Base-by-base conservation (phyloP, 2,329 filamentous ascomycete species). In the Stachybotrys elegans region DNA sequence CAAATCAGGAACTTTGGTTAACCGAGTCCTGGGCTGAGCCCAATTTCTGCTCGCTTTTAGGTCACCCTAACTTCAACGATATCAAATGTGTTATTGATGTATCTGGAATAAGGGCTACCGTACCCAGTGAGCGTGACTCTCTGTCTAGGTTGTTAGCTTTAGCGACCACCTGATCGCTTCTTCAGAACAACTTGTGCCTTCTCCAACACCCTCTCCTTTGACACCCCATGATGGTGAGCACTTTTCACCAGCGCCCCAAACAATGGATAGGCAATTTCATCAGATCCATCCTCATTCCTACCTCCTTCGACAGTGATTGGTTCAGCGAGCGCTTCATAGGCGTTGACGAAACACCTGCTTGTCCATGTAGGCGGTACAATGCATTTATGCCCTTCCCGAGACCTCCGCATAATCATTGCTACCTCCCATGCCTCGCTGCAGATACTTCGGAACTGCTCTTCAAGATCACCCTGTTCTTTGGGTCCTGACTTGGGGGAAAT, bases 121-220 rank as follows among this genome's bases (percentile, higher is more conserved):
- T n/a, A n/a, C n/a, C n/a, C n/a, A n/a, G n/a, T n/a, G n/a, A n/a
- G n/a, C n/a, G n/a, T n/a, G n/a, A n/a, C n/a, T n/a, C n/a, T n/a
- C n/a, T n/a, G n/a, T n/a, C n/a, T n/a, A n/a, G n/a, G n/a, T n/a
- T n/a, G n/a, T n/a, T n/a, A n/a, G n/a, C n/a, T n/a, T n/a, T 29
- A 29, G 5, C 11, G 25, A n/a, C 25, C 3, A 38, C 35, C 20
- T 22, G 20, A 22, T 22, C 35, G 35, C 35, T 20, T 20, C 35
- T 38, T 38, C 12, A 38, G 7, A 20, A 38, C 35, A 38, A 38
- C 8, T 22, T 38, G 35, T 22, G 35, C 35, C 35, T 38, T 38
- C 20, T 38, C 35, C 20, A 38, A 22, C 35, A 38, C 35, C n/a
- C 20, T 22, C 20, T 8, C 16, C 7, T 20, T 22, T 11, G 35